Base-by-base conservation (phyloP, 2,329 filamentous ascomycete species). In the Metarhizium guizhouense region DNA sequence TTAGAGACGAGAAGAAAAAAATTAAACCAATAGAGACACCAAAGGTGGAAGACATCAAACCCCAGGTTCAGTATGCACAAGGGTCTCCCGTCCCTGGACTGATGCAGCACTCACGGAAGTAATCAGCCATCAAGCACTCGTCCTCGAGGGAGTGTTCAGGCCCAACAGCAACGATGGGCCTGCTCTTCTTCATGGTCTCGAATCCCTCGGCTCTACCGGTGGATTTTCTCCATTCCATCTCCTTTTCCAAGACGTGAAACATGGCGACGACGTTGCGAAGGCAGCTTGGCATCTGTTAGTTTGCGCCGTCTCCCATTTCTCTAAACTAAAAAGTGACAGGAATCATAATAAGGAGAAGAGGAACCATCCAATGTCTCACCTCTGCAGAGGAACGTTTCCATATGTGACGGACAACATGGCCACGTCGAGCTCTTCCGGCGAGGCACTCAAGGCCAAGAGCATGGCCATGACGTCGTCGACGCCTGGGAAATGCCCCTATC, bases 391-490 rank as follows among this genome's bases (percentile, higher is more conserved):
- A 25, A 97, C 89, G 68, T 99, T 99, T 56, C 94, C 94, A 70
- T 94, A 96, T 1, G 92, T 96, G 58, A 96, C 80, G 1, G 91
- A 95, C 56, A 99, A 79, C 70, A 97, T 80, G 50, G 88, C 72
- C 40, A 97, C 77, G 69, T 97, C 90, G 25, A 97, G 77, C 67
- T 97, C 93, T 62, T 95, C 88, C 0, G 87, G 81, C 29, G 82
- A 84, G 38, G 90, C 85, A 54, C 90, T 87, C 58, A 97, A 82
- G 4, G 94, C 92, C 52, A 97, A 79, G 38, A 99, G 79, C 70
- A 97, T 81, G 49, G 91, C 93, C 59, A 97, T 78, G 54, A 94
- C 80, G 79, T 99, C 94, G 73, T 99, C 94, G 63, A 94, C 87
- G 60, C 93, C 91, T 70, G 32, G 25, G 8, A 18, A 13, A 11